Base-by-base conservation (phyloP, 2,329 filamentous ascomycete genomes). In the Fonsecaea pedrosoi region DNA sequence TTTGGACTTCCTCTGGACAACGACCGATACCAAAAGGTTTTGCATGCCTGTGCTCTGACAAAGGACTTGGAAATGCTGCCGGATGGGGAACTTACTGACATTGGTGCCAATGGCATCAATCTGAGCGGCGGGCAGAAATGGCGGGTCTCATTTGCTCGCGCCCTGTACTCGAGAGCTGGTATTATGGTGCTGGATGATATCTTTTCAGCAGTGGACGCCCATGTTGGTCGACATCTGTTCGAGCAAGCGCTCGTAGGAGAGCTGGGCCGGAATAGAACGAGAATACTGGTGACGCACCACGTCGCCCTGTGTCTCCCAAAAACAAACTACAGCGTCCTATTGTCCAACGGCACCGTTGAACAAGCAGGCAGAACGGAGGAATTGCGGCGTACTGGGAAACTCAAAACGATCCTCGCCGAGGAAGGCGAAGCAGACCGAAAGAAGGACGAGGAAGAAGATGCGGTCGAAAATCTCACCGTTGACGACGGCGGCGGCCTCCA, bases 91-190 rank as follows among this genome's bases (percentile, higher is more conserved):
- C 79, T 86, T 55, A 96, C 92, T 0, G 90, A 94, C 73, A 91
- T 96, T 60, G 92, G 92, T 10, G 90, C 91, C 2, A 94, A 94
- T 69, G 92, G 92, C 6, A 91, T 95, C 72, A 94, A 94, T 72
- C 81, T 96, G 6, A 92, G 89, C 68, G 92, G 92, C 69, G 92
- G 92, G 0, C 92, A 96, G 77, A 88, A 91, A 74, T 94, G 92
- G 90, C 86, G 92, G 60, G 85, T 95, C 37, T 92, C 90, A 0
- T 87, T 96, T 71, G 92, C 92, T 1, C 84, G 92, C 55, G 91
- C 92, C 0, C 82, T 95, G 18, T 95, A 95, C 77, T 94, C 91
- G 1, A 84, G 91, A 13, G 91, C 90, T 0, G 89, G 90, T 0
- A 89, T 93, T 69, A 81, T 96, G 4, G 81, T 95, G 18, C 83